Conservation (phyloP, 1,139 yeast genomes). For the Pichia sp. region DNA sequence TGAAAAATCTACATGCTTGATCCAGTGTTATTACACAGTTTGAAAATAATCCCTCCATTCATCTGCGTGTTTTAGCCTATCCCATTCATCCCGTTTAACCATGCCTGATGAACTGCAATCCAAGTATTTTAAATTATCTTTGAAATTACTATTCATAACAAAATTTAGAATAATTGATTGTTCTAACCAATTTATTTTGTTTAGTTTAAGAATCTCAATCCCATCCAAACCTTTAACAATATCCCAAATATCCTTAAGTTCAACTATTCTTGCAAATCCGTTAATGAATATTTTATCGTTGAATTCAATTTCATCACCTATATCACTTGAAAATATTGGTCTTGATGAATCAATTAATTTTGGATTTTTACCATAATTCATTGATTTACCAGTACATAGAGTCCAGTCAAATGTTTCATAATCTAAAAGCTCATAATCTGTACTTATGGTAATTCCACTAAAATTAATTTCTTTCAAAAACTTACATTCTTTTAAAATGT, state of each 20-base stretch:
- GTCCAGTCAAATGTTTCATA: conserved; percentile 26
- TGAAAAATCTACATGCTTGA: too few species aligned
- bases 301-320: conserved; percentile 22
- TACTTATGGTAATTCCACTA: conserved; percentile 49
- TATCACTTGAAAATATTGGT: conserved; percentile 28
- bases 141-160: conserved; percentile 24
- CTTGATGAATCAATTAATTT: conserved; percentile 11
- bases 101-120: conserved; percentile 54
- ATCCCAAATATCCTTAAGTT: conserved; percentile 30
- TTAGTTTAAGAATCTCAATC: conserved; percentile 35
- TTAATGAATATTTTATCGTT: conserved; percentile 14
- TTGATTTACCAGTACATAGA: conserved; percentile 18
- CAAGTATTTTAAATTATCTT: conserved; percentile 24
- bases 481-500: conserved; percentile 53
- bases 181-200: conserved; percentile 50
- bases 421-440: conserved; percentile 48
- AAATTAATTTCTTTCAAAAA: conserved; percentile 46
- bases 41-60: conserved; percentile 26
- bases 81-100: conserved; percentile 54
- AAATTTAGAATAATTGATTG: conserved; percentile 31
- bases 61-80: conserved; percentile 26
- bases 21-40: neutral
- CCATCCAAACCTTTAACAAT: conserved; percentile 32
- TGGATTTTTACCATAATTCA: conserved; percentile 3
- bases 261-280: conserved; percentile 11